Evolutionary conservation across 441 rosid species (phyloP).

Genomic region (Mallotus japonicus): DNA sequence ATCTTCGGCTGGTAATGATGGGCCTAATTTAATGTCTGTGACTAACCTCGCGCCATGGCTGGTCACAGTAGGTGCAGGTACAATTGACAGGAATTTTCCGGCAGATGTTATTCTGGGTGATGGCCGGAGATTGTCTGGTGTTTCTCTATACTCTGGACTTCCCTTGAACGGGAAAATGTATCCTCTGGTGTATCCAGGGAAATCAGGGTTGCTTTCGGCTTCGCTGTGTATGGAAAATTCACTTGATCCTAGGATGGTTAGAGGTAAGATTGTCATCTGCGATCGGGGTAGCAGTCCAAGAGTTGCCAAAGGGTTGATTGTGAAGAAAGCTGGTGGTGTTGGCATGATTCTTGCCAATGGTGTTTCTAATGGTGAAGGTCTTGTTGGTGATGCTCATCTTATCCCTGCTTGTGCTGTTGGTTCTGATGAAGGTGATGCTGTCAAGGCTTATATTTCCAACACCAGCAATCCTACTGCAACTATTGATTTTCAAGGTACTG

Average conservation of each 20-base stretch:
- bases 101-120: slow-evolving; percentile 60
- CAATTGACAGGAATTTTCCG: slow-evolving; percentile 63
- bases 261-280: slow-evolving; percentile 68
- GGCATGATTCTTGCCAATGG: slow-evolving; percentile 84
- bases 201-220: slow-evolving; percentile 50
- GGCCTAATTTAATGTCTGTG: slow-evolving; percentile 65
- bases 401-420: slow-evolving; percentile 71
- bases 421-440: slow-evolving; percentile 59
- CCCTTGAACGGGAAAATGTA: slow-evolving; percentile 57
- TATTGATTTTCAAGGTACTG: slow-evolving; percentile 64
- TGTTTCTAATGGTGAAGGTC: slow-evolving; percentile 67
- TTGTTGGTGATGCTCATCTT: slow-evolving; percentile 78
- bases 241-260: slow-evolving; percentile 53
- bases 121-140: slow-evolving; percentile 54
- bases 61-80: slow-evolving; percentile 61
- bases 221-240: slow-evolving; percentile 77
- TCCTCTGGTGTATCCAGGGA: slow-evolving; percentile 70
- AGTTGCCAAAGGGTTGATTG: slow-evolving; percentile 72
- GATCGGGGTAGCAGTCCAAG: slow-evolving; percentile 72
- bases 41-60: slow-evolving; percentile 78
- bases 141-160: slow-evolving; percentile 60
- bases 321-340: slow-evolving; percentile 71
- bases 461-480: slow-evolving; percentile 47
- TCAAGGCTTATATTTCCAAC: slow-evolving; percentile 51
- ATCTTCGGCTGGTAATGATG: slow-evolving; percentile 65